phyloP scores from a whole-genome alignment of 1,284 basidiomycete species.

The Ceratobasidium sp. region DNA sequence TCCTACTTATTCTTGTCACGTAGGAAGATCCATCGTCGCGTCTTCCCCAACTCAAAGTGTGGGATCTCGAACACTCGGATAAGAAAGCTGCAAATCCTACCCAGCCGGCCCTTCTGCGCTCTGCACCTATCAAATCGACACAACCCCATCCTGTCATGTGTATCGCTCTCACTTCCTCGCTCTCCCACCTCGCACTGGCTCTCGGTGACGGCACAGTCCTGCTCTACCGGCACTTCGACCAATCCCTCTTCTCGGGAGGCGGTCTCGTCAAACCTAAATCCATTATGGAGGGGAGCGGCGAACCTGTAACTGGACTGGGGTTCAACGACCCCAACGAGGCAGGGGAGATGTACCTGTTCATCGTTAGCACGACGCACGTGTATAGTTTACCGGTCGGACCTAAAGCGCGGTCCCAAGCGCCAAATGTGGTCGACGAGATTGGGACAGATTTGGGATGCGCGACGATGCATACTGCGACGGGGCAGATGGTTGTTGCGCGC shows the following conservation, averaged over 20 bases:
- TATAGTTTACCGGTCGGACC: conserved; percentile 84
- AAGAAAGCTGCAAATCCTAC: conserved; percentile 76
- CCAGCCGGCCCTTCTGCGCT: conserved; percentile 78
- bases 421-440: conserved; percentile 84
- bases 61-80: conserved; percentile 85
- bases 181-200: conserved; percentile 91
- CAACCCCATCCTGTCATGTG: conserved; percentile 83
- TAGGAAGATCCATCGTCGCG: conserved; percentile 84
- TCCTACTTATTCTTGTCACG: not conserved
- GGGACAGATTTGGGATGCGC: conserved; percentile 89
- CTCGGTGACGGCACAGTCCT: conserved; percentile 96
- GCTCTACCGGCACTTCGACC: conserved; percentile 90
- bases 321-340: conserved; percentile 73
- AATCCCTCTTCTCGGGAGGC: conserved; percentile 78
- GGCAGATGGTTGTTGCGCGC: conserved; percentile 86
- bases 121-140: conserved; percentile 81
- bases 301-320: conserved; percentile 92
- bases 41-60: conserved; percentile 88
- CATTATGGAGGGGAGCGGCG: conserved; percentile 81
- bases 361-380: conserved; percentile 89
- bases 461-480: conserved; percentile 77
- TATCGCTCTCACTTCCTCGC: conserved; percentile 81
- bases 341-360: conserved; percentile 76
- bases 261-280: conserved; percentile 82
- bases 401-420: conserved; percentile 74